Conservation (phyloP, 228 moss, liverwort and hornwort genomes). For the Sphagnum magellanicum region DNA sequence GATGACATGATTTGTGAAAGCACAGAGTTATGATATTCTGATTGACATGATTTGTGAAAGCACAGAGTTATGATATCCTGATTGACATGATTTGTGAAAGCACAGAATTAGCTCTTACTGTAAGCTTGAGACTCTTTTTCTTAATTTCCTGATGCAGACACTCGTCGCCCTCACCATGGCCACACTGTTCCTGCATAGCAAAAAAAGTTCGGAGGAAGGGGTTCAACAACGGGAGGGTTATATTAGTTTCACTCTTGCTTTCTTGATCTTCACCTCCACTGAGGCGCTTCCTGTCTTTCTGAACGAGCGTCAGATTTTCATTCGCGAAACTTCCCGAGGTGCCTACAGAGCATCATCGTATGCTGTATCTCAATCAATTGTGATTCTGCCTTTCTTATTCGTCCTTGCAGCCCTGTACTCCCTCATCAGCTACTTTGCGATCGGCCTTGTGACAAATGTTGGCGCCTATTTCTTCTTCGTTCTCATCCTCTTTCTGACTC, state of each 20-base stretch:
- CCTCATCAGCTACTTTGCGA: conserved; percentile 53
- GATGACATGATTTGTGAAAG: too few relatives aligned
- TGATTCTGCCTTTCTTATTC: conserved; percentile 57
- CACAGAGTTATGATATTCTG: too few relatives aligned
- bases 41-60: too few relatives aligned
- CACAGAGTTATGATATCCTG: too few relatives aligned
- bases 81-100: too few relatives aligned
- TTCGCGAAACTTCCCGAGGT: conserved; percentile 69
- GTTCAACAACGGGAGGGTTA: conserved; percentile 51
- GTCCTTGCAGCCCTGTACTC: conserved; percentile 49
- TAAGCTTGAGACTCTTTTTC: too few relatives aligned
- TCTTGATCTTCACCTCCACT: conserved; percentile 66
- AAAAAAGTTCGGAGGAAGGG: conserved; percentile 31
- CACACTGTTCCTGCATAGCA: conserved; percentile 49
- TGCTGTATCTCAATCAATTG: conserved; percentile 46
- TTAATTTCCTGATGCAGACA: conserved; percentile 10
- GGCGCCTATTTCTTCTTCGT: conserved; percentile 38
- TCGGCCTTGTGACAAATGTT: conserved; percentile 40
- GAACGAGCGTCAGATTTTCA: conserved; percentile 61
- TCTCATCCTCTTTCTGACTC: conserved; percentile 54
- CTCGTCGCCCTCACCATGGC: conserved; percentile 36
- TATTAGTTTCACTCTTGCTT: conserved; percentile 56
- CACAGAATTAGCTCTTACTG: too few relatives aligned
- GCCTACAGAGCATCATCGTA: conserved; percentile 66
- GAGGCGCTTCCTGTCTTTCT: conserved; percentile 61